Conservation (phyloP, 75 land plant species). For the Sequoia sempervirens region DNA sequence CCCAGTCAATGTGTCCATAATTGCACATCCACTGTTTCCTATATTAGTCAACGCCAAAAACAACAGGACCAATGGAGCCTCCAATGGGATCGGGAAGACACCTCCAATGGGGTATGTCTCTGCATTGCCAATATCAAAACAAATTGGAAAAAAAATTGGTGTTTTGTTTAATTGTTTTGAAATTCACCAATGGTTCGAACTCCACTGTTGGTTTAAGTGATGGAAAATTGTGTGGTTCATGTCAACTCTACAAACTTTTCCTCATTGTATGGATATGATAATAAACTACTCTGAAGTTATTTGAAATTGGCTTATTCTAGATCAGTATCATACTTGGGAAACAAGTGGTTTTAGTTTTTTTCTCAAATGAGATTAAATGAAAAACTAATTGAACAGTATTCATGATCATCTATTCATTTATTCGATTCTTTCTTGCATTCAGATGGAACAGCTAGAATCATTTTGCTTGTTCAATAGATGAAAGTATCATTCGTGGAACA, state of each 20-base stretch:
- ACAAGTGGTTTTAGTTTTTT: not conserved
- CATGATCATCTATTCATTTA: not conserved
- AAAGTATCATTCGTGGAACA: constrained; percentile 57
- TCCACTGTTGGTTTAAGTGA: not conserved
- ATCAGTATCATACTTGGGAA: not conserved
- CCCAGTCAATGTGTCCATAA: not conserved
- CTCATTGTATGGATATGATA: not conserved
- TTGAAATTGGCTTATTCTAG: not conserved
- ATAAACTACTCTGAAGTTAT: not conserved
- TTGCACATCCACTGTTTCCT: not conserved
- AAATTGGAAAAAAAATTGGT: not conserved
- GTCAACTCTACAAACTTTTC: not conserved
- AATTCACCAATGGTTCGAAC: not conserved
- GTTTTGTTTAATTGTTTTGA: not conserved
- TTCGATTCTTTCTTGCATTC: constrained; percentile 1
- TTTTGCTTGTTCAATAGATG: constrained; percentile 56
- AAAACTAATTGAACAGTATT: not conserved
- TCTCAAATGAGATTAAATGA: not conserved
- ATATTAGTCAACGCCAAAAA: not conserved
- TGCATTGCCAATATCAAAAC: not conserved
- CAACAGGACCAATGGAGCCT: not conserved
- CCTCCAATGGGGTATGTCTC: not conserved
- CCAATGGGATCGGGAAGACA: not conserved
- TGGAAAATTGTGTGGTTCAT: not conserved
- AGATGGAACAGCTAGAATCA: constrained; percentile 97